These are phyloP conservation scores for Dryadomyces quercus-mongolicae DNA, from an alignment of 2,329 filamentous ascomycete species.

Conservation along the genomic window DNA sequence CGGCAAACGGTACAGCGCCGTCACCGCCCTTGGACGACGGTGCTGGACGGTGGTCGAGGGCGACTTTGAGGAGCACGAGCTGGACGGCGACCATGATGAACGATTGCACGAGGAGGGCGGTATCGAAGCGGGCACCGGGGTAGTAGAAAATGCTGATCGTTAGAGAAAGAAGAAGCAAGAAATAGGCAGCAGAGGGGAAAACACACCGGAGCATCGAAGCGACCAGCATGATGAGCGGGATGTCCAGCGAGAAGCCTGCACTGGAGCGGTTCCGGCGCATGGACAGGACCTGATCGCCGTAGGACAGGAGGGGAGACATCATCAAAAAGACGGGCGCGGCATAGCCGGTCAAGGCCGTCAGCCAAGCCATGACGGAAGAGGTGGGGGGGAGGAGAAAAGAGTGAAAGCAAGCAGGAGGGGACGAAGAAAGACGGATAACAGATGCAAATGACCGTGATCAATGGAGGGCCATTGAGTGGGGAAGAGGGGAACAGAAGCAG, in stretches of 20 bases:
- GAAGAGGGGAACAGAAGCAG: not conserved
- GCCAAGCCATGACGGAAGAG: constrained; percentile 24
- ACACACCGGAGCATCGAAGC: constrained; percentile 51
- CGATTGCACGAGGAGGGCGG: constrained; percentile 50
- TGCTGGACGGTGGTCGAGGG: constrained; percentile 52
- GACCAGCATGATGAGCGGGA: constrained; percentile 60
- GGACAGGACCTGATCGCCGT: constrained; percentile 51
- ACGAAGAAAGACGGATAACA: not conserved
- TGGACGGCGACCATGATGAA: constrained; percentile 55
- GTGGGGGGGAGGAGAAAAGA: not conserved
- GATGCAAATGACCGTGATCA: not conserved
- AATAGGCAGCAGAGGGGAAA: too few species aligned
- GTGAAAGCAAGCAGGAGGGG: not conserved
- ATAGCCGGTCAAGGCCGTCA: constrained; percentile 39
- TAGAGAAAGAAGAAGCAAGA: not conserved
- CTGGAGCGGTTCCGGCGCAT: constrained; percentile 54
- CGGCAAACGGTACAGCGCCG: constrained; percentile 49
- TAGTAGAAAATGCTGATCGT: constrained; percentile 53
- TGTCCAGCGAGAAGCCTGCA: constrained; percentile 44
- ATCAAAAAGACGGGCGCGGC: constrained; percentile 52
- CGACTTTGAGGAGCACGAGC: constrained; percentile 51
- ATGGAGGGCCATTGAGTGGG: not conserved
- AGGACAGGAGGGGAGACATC: constrained; percentile 51
- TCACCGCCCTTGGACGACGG: constrained; percentile 49
- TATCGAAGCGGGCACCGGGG: constrained; percentile 53